Evolutionary conservation across 495 filamentous ascomycete genomes (phyloP), one percentile per base, ranked within the genome.

Genomic region (Acidomyces sp.): DNA sequence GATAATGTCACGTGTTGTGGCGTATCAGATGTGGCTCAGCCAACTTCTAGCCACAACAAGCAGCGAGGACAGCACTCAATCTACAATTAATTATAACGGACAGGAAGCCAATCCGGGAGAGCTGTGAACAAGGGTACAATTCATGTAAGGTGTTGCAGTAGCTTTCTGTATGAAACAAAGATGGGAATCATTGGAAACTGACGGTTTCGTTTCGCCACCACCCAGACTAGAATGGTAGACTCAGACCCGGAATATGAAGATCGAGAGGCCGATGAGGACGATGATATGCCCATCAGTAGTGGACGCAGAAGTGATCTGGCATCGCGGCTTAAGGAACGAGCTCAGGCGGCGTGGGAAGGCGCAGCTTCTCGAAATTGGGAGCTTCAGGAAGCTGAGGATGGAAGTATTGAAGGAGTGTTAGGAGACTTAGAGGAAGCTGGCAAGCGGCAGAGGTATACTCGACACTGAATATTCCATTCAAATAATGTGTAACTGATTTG

Each of bases 171-270:
- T n/a, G n/a, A n/a, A n/a, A n/a, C n/a, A n/a, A n/a, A n/a, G n/a
- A n/a, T n/a, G n/a, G n/a, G n/a, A n/a, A n/a, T n/a, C n/a, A n/a
- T n/a, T n/a, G n/a, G n/a, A n/a, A n/a, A n/a, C n/a, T n/a, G n/a
- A n/a, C n/a, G n/a, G n/a, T n/a, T n/a, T n/a, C n/a, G n/a, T n/a
- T n/a, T n/a, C n/a, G n/a, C n/a, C n/a, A n/a, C n/a, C n/a, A n/a
- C n/a, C n/a, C n/a, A n/a, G n/a, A n/a, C 13, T 28, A 27, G 11
- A 5, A 43, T 83, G 78, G 76, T 76, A 29, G 78, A 82, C 62
- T 81, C 77, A 26, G 80, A 95, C 54, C 82, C 78, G 49, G 87
- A 94, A 48, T 93, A 85, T 56, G 71, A 86, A 47, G 78, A 73
- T 71, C 39, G 85, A 81, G 84, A 82, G 39, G 85, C 84, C 4